Conservation (phyloP, 495 filamentous ascomycete genomes). For the Friedmanniomyces simplex region DNA sequence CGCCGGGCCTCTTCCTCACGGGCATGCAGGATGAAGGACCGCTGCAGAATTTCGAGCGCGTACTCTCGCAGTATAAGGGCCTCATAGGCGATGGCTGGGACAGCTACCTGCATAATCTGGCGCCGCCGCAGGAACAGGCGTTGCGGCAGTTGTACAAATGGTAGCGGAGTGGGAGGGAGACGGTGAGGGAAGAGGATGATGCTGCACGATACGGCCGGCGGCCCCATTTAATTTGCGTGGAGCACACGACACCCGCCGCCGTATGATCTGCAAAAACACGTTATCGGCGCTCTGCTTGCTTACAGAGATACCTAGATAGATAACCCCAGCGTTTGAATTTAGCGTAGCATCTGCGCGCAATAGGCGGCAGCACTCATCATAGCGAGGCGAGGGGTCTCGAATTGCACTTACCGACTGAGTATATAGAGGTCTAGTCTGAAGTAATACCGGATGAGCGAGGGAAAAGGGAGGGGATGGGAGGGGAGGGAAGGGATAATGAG, state of each 20-base stretch:
- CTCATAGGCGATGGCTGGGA: constrained; percentile 16
- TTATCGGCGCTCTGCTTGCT: constrained; percentile 1
- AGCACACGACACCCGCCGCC: background rate
- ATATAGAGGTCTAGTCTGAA: background rate
- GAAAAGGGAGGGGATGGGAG: background rate
- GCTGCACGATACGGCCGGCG: too few species aligned
- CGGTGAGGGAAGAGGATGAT: too few species aligned
- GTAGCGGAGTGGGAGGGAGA: background rate
- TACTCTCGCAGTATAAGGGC: constrained; percentile 16
- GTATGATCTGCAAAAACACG: background rate
- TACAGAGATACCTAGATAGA: constrained; percentile 10
- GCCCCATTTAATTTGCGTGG: too few species aligned
- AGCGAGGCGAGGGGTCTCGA: background rate
- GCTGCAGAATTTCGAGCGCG: constrained; percentile 33
- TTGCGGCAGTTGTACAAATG: constrained; percentile 18
- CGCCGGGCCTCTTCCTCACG: constrained; percentile 55
- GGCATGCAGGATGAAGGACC: constrained; percentile 42
- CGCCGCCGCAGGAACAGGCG: constrained; percentile 17
- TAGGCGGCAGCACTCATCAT: constrained; percentile 20
- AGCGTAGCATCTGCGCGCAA: constrained; percentile 21
- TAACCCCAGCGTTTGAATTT: constrained; percentile 5
- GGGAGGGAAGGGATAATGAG: background rate
- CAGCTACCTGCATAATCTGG: constrained; percentile 13
- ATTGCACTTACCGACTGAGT: background rate
- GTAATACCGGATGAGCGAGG: background rate